Percentiles rank a stretch among this genome's conserved stretches.
Evolutionary conservation across 2,329 filamentous ascomycete genomes (phyloP).

Genomic region (Pseudocercospora fuligena): DNA sequence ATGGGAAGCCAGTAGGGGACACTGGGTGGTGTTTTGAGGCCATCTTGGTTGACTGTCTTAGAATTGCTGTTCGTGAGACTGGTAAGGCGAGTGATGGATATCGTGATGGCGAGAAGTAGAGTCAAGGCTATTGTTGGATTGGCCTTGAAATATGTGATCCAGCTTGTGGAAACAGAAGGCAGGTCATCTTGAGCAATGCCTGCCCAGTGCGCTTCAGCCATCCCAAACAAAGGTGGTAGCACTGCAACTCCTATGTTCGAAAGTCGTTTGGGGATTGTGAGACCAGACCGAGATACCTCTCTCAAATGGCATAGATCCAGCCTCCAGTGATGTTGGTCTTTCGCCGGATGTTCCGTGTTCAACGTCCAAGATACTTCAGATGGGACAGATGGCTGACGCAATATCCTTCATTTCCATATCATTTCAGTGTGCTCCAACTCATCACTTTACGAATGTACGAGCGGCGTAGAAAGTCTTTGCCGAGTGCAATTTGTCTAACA

Average conservation of each 20-base stretch:
- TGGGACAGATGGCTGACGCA: background rate
- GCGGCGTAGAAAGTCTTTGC: too few relatives aligned
- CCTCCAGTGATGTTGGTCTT: background rate
- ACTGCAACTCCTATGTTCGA: background rate
- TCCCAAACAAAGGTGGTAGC: background rate
- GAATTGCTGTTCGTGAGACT: constrained; percentile 26
- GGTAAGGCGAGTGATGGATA: constrained; percentile 27
- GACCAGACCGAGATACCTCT: background rate
- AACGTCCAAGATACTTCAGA: background rate
- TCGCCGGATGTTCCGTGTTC: background rate
- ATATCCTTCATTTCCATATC: background rate
- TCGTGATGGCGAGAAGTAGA: constrained; percentile 8
- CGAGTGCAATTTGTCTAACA: background rate
- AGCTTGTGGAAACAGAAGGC: background rate
- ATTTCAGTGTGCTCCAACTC: background rate
- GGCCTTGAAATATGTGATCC: constrained; percentile 5
- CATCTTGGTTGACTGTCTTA: constrained; percentile 26
- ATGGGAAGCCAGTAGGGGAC: constrained; percentile 66
- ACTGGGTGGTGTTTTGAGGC: constrained; percentile 35
- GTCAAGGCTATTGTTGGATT: constrained; percentile 6
- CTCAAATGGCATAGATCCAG: too few relatives aligned
- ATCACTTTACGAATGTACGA: background rate
- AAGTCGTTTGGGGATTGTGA: background rate
- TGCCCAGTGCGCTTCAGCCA: constrained; percentile 3
- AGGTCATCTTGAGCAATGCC: background rate